phyloP scores from a whole-genome alignment of 2,329 filamentous ascomycete species.

The Xylariales sp. region DNA sequence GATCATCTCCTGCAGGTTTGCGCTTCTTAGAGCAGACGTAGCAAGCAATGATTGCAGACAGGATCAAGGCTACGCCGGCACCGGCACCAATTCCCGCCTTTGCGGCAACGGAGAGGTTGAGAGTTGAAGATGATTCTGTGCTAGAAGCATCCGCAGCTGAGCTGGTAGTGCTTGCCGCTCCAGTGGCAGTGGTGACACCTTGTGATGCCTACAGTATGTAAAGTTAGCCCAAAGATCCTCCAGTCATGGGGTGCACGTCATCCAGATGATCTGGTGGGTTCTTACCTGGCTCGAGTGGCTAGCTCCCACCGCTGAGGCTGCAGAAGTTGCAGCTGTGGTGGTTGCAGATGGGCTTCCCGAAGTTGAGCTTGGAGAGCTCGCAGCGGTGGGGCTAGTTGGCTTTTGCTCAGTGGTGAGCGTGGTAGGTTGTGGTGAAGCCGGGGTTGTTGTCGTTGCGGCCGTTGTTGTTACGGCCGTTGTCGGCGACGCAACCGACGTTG shows the following conservation, averaged over 20 bases:
- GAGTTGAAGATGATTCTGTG: neutral
- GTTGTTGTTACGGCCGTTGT: constrained; percentile 1
- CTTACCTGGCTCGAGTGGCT: constrained; percentile 3
- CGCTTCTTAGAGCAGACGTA: constrained; percentile 4
- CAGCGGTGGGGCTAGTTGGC: neutral
- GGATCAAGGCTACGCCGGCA: constrained; percentile 7
- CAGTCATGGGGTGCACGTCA: no score
- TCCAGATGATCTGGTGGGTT: no score
- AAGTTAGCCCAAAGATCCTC: no score
- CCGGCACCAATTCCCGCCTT: constrained; percentile 10
- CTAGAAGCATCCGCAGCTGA: neutral
- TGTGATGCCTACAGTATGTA: no score
- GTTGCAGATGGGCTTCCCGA: neutral
- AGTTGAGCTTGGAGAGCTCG: neutral
- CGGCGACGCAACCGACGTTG: neutral
- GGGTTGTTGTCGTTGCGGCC: neutral
- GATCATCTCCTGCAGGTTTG: neutral
- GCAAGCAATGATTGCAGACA: constrained; percentile 6
- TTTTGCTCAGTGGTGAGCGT: no score
- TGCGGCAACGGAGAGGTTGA: constrained; percentile 6
- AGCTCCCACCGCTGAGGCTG: neutral
- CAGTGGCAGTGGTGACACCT: neutral
- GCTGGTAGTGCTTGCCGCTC: neutral
- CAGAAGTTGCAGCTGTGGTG: neutral
- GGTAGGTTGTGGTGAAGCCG: neutral